Evolutionary conservation across 2,329 filamentous ascomycete species (phyloP), one percentile per base, ranked within the genome.

Genomic region (Hymenoscyphus salicellus): DNA sequence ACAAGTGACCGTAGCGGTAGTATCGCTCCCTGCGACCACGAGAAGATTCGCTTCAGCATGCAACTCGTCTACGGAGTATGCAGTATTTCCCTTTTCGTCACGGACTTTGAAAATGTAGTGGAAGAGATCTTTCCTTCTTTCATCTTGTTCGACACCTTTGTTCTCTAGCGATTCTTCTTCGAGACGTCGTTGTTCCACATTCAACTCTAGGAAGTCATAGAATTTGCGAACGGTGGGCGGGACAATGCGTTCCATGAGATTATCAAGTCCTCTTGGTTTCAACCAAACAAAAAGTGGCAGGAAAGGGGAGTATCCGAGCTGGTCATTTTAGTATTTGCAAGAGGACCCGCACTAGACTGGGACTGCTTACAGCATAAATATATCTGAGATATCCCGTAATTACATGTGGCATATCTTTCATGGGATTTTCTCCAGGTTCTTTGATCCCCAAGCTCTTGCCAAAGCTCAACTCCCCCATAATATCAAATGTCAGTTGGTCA

Each of bases 81-180:
- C 75, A 5, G 69, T 68, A 32, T 68, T 73, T 59, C 88, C 88
- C 0, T 88, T 90, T 72, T 91, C 87, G 28, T 92, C 89, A 55
- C 84, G 84, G 7, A 89, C 88, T 72, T 87, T 88, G 66, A 91
- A 82, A 14, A 92, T 82, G 75, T 91, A 87, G 77, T 90, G 87
- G 79, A 75, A 91, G 78, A 91, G 90, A 73, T 91, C 89, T 64
- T 87, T 85, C n/a, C 41, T 43, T 41, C 89, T 56, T 14, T 85
- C 63, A 86, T 85, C 68, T 36, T 86, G 33, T 10, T 26, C 30
- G 17, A 7, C 61, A 20, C 49, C 43, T 43, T 62, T 36, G n/a
- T 59, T 41, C 5, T 36, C 17, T 28, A 17, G 11, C 8, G 32
- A 52, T 33, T 30, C 20, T 20, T 58, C 41, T 55, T 64, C 7